These are phyloP conservation scores for Strigomonas culicis DNA, from an alignment of 208 protist species.

Conservation along the genomic window DNA sequence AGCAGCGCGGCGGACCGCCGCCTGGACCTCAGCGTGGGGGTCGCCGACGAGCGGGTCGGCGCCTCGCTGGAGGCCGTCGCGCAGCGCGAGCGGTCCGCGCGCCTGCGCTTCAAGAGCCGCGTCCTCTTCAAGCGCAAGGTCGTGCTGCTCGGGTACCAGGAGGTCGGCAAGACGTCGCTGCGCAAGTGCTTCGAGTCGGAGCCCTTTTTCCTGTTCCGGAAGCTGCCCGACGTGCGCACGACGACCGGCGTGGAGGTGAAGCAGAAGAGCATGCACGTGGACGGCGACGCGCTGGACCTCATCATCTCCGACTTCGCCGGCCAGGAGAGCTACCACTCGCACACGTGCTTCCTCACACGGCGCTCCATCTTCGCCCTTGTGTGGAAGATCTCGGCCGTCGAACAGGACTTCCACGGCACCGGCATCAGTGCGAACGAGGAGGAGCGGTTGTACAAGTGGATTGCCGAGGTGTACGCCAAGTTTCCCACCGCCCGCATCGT, in stretches of 20 bases:
- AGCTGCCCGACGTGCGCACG: constrained; percentile 71
- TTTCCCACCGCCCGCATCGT: constrained; percentile 70
- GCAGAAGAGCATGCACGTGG: constrained; percentile 47
- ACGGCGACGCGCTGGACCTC: constrained; percentile 57
- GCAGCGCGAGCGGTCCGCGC: constrained; percentile 15
- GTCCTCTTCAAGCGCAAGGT: constrained; percentile 77
- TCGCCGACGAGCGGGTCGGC: constrained; percentile 13
- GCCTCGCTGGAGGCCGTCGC: not conserved
- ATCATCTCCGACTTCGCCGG: constrained; percentile 85
- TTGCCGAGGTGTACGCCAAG: constrained; percentile 86
- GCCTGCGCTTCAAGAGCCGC: constrained; percentile 49
- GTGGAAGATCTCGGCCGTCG: constrained; percentile 87
- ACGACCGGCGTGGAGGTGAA: constrained; percentile 82
- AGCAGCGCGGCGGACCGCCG: not conserved
- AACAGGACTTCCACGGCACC: constrained; percentile 78
- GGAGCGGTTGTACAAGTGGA: constrained; percentile 79
- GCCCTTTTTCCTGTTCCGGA: constrained; percentile 69
- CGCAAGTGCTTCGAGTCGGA: constrained; percentile 87
- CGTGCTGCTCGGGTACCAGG: constrained; percentile 81
- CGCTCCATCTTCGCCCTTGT: constrained; percentile 85
- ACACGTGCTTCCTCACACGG: constrained; percentile 83
- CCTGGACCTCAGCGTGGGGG: constrained; percentile 17
- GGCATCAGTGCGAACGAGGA: constrained; percentile 81
- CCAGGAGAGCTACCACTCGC: constrained; percentile 85
- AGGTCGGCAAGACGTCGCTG: constrained; percentile 89